Conservation (phyloP, 768 basidiomycete species). For the Neoboletus magnificus region DNA sequence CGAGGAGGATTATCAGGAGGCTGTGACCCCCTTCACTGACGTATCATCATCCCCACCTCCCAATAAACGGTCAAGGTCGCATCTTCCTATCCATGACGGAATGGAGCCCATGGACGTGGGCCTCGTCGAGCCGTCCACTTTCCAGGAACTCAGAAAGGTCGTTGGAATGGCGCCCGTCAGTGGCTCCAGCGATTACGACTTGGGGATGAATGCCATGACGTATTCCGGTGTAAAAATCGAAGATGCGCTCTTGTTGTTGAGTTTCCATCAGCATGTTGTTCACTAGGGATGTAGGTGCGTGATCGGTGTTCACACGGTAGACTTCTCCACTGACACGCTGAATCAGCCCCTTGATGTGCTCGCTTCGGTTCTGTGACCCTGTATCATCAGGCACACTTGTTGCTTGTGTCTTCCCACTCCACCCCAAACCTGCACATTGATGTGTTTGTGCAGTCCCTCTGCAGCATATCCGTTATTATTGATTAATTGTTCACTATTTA, state of each 20-base stretch:
- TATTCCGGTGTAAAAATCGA: slow-evolving; percentile 63
- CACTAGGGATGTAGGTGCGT: slow-evolving; percentile 40
- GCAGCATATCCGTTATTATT: slow-evolving; percentile 36
- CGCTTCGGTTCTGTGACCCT: slow-evolving; percentile 14
- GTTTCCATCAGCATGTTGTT: slow-evolving; percentile 67
- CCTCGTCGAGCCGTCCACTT: slow-evolving; percentile 40
- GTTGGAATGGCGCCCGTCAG: slow-evolving; percentile 19
- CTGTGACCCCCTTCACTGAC: slow-evolving; percentile 67
- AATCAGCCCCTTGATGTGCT: slow-evolving; percentile 15
- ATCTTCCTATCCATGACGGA: slow-evolving; percentile 30
- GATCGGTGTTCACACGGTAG: background rate
- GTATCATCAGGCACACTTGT: slow-evolving; percentile 18
- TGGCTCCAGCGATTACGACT: slow-evolving; percentile 24
- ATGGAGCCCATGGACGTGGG: slow-evolving; percentile 32
- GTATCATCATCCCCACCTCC: slow-evolving; percentile 40
- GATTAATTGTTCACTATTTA: slow-evolving; percentile 33
- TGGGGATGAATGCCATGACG: slow-evolving; percentile 28
- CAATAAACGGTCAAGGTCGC: slow-evolving; percentile 29
- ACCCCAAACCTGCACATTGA: slow-evolving; percentile 5
- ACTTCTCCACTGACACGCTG: slow-evolving; percentile 8
- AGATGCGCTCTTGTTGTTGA: slow-evolving; percentile 70
- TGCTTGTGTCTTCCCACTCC: slow-evolving; percentile 9
- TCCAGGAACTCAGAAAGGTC: slow-evolving; percentile 50
- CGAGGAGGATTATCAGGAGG: slow-evolving; percentile 72
- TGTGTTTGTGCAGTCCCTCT: slow-evolving; percentile 11